Evolutionary conservation across 2,329 filamentous ascomycete species (phyloP).

Genomic region (Talaromyces piceae): DNA sequence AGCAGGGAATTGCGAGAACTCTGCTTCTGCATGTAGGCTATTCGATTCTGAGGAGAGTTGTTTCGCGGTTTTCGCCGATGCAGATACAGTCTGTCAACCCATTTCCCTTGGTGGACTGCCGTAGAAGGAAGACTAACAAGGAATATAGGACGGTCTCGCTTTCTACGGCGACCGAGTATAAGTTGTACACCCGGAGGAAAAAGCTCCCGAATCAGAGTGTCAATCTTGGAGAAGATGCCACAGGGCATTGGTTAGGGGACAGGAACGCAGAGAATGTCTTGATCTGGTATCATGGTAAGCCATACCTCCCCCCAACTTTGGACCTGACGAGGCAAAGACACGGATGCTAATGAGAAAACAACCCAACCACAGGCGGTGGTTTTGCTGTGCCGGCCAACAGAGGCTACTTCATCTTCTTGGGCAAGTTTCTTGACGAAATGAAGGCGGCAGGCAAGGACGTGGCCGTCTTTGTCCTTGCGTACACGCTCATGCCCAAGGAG

Average conservation of each 20-base stretch:
- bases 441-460: constrained; percentile 38
- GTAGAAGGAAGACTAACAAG: background rate
- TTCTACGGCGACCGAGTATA: constrained; percentile 5
- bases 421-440: constrained; percentile 37
- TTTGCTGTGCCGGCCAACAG: constrained; percentile 44
- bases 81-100: constrained; percentile 25
- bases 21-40: constrained; percentile 29
- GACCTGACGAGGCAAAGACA: background rate
- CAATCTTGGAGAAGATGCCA: constrained; percentile 25
- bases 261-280: constrained; percentile 30
- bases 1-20: constrained; percentile 17
- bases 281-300: constrained; percentile 32
- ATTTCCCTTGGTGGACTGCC: background rate
- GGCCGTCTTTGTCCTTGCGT: constrained; percentile 49
- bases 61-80: constrained; percentile 18
- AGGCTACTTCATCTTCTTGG: constrained; percentile 45
- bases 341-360: background rate
- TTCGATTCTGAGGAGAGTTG: constrained; percentile 26
- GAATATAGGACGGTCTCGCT: constrained; percentile 1
- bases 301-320: background rate
- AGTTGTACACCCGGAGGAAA: constrained; percentile 3
- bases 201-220: constrained; percentile 21
- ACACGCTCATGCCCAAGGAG: constrained; percentile 46
- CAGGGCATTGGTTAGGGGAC: constrained; percentile 34
- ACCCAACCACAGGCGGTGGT: constrained; percentile 45